phyloP scores from a whole-genome alignment of 768 basidiomycete species.

The Roridomyces roridus region DNA sequence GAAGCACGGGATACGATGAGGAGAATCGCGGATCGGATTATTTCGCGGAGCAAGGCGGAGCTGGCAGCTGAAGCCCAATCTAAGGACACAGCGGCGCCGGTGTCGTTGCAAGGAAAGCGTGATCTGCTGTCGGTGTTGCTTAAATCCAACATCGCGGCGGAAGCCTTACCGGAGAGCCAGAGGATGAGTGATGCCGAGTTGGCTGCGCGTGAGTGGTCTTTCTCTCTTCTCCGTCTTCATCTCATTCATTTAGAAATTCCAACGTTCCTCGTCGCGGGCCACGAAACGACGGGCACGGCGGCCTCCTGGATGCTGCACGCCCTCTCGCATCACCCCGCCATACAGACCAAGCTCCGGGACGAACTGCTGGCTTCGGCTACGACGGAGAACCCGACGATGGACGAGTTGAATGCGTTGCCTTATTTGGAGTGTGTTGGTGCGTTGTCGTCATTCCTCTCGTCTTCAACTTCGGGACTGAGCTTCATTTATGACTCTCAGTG shows the following conservation, averaged over 20 bases:
- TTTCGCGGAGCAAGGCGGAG: constrained; percentile 42
- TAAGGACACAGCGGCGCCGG: no score
- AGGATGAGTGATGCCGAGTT: neutral
- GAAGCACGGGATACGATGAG: constrained; percentile 35
- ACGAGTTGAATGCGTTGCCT: constrained; percentile 40
- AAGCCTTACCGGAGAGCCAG: neutral
- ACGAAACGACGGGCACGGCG: constrained; percentile 1
- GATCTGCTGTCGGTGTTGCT: neutral
- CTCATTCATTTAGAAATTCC: constrained; percentile 26
- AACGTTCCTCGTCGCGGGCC: constrained; percentile 33
- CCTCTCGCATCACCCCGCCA: constrained; percentile 40
- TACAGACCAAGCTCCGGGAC: constrained; percentile 48
- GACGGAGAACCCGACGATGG: constrained; percentile 44
- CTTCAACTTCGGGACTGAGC: no score
- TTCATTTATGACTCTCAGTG: constrained; percentile 38
- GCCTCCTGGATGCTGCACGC: constrained; percentile 49
- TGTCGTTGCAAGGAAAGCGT: constrained; percentile 15
- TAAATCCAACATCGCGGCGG: neutral
- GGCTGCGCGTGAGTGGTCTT: neutral
- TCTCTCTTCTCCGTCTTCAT: constrained; percentile 38
- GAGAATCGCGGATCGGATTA: constrained; percentile 44
- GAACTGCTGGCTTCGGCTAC: constrained; percentile 43
- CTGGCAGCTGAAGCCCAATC: constrained; percentile 23
- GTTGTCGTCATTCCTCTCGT: no score
- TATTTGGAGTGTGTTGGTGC: constrained; percentile 43